Base-by-base conservation (phyloP, 1,284 basidiomycete species). In the Laetiporus sulphureus region DNA sequence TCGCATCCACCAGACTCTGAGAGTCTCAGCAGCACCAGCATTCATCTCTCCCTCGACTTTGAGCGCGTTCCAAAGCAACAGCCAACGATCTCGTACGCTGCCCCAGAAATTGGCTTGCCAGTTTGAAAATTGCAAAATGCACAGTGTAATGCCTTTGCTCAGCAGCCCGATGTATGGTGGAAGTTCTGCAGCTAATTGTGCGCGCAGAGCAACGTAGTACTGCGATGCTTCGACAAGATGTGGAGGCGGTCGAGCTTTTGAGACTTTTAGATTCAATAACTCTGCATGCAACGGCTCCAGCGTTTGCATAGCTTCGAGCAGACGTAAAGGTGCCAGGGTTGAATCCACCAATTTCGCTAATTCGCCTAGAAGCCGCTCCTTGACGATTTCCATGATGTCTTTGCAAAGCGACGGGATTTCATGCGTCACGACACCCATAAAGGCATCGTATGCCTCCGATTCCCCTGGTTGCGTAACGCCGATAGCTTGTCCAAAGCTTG, bases 11-110 rank as follows among this genome's bases (percentile, higher is more conserved):
- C 84, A 88, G 8, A 86, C 79, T 0, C 65, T 65, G 29, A 77
- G 54, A n/a, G 83, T 86, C 63, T 85, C 80, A 32, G 69, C 71
- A 11, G 70, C 71, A 5, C 78, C 79, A 0, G 71, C 75, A 45
- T 79, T 80, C 57, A 75, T 67, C 64, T 86, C 84, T 5, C 79
- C 83, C 30, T 87, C 83, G 8, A 86, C 79, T 27, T 76, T 69
- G 32, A 89, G 65, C 52, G 83, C 82, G 43, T 87, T 80, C 86
- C 86, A 89, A 15, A 89, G 62, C n/a, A 78, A 77, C 1, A 68
- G 69, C 86, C 86, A 90, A 29, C 71, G 63, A 38, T 76, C 74
- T 32, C 72, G 67, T 5, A 80, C 69, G 30, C 73, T 72, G 18
- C 56, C 47, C 65, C 75, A 89, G 51, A 80, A 85, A 13, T 61